Conservation (phyloP, 2,329 filamentous ascomycete species). For the Hypocrella siamensis region DNA sequence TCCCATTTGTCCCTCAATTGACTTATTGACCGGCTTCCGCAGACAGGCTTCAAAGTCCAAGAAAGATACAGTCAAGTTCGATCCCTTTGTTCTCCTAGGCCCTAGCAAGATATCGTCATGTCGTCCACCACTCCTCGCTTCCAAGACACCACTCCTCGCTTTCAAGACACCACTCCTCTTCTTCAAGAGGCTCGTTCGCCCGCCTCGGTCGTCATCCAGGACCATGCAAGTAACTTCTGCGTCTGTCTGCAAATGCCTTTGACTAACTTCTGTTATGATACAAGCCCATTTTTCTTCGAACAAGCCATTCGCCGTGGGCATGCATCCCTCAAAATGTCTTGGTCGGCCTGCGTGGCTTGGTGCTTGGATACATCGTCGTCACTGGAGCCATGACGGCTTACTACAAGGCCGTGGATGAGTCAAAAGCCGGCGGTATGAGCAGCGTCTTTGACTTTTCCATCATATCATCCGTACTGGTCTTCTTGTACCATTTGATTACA, state of each 20-base stretch:
- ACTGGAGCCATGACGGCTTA: conserved; percentile 25
- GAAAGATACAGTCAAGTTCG: no score
- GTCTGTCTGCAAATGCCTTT: not conserved
- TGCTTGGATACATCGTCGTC: conserved; percentile 27
- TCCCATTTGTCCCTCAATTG: no score
- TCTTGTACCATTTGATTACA: conserved; percentile 27
- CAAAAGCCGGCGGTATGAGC: conserved; percentile 22
- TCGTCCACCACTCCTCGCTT: not conserved
- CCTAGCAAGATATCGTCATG: no score
- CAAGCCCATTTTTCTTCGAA: conserved; percentile 34
- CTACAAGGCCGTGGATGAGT: conserved; percentile 27
- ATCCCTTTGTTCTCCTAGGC: no score
- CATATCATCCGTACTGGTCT: conserved; percentile 24
- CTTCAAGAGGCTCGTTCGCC: conserved; percentile 16
- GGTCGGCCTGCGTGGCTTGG: conserved; percentile 23
- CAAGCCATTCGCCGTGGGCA: conserved; percentile 34
- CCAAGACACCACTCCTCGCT: not conserved
- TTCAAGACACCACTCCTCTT: conserved; percentile 12
- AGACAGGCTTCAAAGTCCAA: no score
- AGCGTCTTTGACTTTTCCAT: conserved; percentile 34
- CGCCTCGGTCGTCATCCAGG: conserved; percentile 16
- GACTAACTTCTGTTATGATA: not conserved
- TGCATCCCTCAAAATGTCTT: conserved; percentile 29
- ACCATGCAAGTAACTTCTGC: conserved; percentile 13
- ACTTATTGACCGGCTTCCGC: no score